Base-by-base conservation (phyloP, 768 basidiomycete species). In the Suillus alpinus region DNA sequence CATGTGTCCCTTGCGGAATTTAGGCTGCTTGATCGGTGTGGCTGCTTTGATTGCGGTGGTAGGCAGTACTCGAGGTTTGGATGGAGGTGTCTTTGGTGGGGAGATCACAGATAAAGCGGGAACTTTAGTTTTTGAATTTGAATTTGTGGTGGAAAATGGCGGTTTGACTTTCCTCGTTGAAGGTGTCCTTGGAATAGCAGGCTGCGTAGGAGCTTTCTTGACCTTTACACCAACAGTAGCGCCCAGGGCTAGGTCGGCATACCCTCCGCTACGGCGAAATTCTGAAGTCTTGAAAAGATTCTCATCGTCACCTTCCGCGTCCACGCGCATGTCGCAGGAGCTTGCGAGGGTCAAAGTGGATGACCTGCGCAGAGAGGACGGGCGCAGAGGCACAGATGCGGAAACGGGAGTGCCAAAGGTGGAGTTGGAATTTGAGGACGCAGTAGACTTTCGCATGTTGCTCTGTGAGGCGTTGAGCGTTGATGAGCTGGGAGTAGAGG, bases 151-250 rank as follows among this genome's bases (percentile, higher is more conserved):
- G 41, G 12, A 61, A 23, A 6, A 31, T 0, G 50, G 40, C 18
- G 59, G 18, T 55, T 59, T 46, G 31, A 36, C 46, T 32, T 50
- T 50, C 29, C 59, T 61, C 23, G 39, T n/a, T 41, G 51, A 58
- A 4, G 57, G 53, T 55, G 16, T 55, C 26, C 14, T 53, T n/a
- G 44, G 31, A 13, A 31, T 49, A 10, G 36, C 12, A 47, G 43
- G 18, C 47, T 84, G 88, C 10, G 82, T 84, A 10, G 87, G 87
- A 0, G 82, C 85, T 41, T 86, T 85, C 61, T 73, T 73, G 32
- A 66, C 67, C 36, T 67, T 65, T 59, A 69, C 61, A 59, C 64
- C 47, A 62, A 66, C 65, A 40, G 69, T 65, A 59, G 64, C 18
- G 59, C 65, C 51, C 51, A 18, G 58, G 65, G 49, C 66, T 58